Base-by-base conservation (phyloP, 805 yeast species). In the Candida insectorum region DNA sequence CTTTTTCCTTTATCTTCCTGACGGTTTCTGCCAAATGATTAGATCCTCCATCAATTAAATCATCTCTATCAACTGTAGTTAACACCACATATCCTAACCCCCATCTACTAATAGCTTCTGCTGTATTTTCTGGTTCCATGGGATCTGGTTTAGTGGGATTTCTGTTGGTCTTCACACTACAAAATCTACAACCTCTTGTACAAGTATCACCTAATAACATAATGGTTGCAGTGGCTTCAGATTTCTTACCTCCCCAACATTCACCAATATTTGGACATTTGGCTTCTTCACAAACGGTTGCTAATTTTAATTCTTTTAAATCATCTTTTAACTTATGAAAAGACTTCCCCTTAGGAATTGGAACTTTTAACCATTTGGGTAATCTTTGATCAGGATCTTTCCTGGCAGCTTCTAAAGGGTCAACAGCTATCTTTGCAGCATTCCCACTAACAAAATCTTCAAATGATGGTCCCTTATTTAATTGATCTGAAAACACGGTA, bases 221-320 rank as follows among this genome's bases (percentile, higher is more conserved):
- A 48, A 93, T 93, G 2, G 99, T 93, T 5, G 96, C 96, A 6
- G 96, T 87, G 3, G 98, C 97, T 43, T 87, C 91, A 5, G 91
- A 77, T 57, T 89, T 82, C 50, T 81, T 77, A 19, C 98, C 98
- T 36, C 98, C 97, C 99, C 99, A 93, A 62, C 99, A 93, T 58
- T 93, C 99, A 33, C 97, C 96, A 42, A 93, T 93, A 58, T 93
- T 93, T n/a, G 99, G 99, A 62, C 99, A 93, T 54, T 93, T 82
- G 4, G 98, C 98, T 54, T 93, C 98, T 60, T 93, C 97, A 62
- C 99, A 93, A 19, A 93, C 99, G 0, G 99, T 93, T 23, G 96
- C 83, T 32, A 93, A 67, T 44, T 87, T 86, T 40, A 93, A 67
- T 38, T 95, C 97, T 40, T 87, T 73, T 21, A 93, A 81, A 53